Conservation (phyloP, 2,329 filamentous ascomycete species). For the Cercospora berteroae region DNA sequence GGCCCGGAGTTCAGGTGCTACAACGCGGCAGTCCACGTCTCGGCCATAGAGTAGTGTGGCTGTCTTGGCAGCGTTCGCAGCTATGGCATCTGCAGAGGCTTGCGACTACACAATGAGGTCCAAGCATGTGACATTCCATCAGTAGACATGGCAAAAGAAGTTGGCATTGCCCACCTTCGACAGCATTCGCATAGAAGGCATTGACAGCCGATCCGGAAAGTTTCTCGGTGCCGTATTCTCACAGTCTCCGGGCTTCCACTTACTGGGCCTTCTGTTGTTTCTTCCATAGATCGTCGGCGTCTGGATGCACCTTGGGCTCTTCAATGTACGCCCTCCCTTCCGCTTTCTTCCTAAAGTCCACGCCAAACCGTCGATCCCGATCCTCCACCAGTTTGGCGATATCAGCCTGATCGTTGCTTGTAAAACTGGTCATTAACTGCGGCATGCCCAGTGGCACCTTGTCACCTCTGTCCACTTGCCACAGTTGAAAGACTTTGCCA, state of each 20-base stretch:
- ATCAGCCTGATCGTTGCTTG: constrained; percentile 50
- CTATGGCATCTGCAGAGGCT: background rate
- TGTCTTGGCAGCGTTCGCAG: background rate
- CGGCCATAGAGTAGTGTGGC: background rate
- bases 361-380: constrained; percentile 55
- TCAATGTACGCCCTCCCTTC: constrained; percentile 54
- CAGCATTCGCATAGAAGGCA: background rate
- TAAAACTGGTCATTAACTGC: constrained; percentile 64
- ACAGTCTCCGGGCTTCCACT: background rate
- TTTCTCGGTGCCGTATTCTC: background rate
- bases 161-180: background rate
- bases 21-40: background rate
- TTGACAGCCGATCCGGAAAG: background rate
- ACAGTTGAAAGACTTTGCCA: constrained; percentile 81
- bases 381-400: constrained; percentile 49
- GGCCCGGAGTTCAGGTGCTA: background rate
- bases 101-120: background rate
- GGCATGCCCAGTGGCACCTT: constrained; percentile 59
- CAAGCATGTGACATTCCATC: background rate
- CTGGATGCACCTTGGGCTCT: constrained; percentile 47
- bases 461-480: constrained; percentile 78
- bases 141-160: background rate
- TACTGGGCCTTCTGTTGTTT: constrained; percentile 9
- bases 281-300: constrained; percentile 52
- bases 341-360: constrained; percentile 53